Evolutionary conservation across 2,329 filamentous ascomycete species (phyloP).

Genomic region (Colletotrichum camelliae): DNA sequence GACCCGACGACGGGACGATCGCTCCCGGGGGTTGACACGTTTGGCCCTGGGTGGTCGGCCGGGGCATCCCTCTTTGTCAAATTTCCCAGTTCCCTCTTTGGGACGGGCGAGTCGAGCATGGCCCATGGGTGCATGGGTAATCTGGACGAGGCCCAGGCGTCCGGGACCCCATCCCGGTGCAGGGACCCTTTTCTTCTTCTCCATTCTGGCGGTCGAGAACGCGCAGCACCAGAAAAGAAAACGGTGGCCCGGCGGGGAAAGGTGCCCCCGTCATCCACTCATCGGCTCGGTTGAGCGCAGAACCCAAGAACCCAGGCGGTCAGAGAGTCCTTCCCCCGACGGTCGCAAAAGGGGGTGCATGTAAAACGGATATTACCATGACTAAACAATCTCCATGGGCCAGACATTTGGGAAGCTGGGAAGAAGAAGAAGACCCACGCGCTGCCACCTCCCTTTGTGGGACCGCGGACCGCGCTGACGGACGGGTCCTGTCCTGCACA

Average conservation of each 20-base stretch:
- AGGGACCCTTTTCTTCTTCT: not conserved
- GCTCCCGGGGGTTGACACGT: conserved; percentile 16
- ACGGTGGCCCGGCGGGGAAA: not conserved
- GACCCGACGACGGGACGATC: conserved; percentile 12
- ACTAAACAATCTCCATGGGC: not conserved
- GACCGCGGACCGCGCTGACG: not conserved
- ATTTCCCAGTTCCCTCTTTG: not conserved
- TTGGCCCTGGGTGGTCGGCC: not conserved
- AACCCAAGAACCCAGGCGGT: not conserved
- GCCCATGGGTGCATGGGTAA: not conserved
- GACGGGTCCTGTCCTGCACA: not conserved
- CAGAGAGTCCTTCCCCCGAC: not conserved
- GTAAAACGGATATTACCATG: not conserved
- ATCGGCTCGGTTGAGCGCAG: not conserved
- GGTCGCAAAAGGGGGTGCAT: not conserved
- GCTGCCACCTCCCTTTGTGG: not conserved
- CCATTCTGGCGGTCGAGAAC: conserved; percentile 7
- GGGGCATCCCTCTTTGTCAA: conserved; percentile 11
- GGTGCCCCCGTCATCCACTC: not conserved
- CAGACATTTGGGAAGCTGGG: not conserved
- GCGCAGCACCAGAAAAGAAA: not conserved
- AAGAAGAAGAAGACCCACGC: not conserved
- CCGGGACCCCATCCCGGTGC: conserved; percentile 7
- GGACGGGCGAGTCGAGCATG: not conserved
- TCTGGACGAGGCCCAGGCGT: not conserved